A percentile compares a stretch with the other conserved stretches of the same genome.
These are phyloP conservation scores for Leptographium galeiforme DNA, from an alignment of 2,329 filamentous ascomycete species.

Conservation along the genomic window DNA sequence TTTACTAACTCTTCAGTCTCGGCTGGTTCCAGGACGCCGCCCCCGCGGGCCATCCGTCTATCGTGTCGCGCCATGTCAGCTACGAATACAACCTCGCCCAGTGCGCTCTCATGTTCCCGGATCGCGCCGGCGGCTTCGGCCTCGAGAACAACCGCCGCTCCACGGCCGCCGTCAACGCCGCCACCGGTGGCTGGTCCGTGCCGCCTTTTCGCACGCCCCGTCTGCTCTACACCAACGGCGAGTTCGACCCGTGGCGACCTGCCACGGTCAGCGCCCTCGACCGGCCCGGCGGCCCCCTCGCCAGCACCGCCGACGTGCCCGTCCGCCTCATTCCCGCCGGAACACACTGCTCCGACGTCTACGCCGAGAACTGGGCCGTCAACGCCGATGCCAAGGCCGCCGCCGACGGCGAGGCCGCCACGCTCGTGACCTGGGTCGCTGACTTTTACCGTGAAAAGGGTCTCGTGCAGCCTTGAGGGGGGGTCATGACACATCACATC, in stretches of 20 bases:
- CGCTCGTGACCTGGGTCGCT: conserved; percentile 38
- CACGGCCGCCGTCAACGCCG: conserved; percentile 20
- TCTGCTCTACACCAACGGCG: conserved; percentile 25
- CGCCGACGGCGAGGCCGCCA: conserved; percentile 33
- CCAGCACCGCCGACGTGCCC: conserved; percentile 18
- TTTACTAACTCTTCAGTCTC: conserved; percentile 8
- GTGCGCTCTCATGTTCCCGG: conserved; percentile 33
- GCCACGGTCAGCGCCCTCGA: conserved; percentile 22
- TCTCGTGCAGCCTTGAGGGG: background rate
- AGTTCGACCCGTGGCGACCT: conserved; percentile 27
- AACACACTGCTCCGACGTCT: conserved; percentile 26
- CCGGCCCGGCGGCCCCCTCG: conserved; percentile 24
- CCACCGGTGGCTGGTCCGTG: conserved; percentile 25
- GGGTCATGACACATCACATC: background rate
- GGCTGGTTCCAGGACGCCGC: conserved; percentile 31
- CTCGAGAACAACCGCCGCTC: conserved; percentile 17
- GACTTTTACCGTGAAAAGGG: conserved; percentile 29
- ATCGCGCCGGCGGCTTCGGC: conserved; percentile 19
- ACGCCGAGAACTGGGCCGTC: conserved; percentile 30
- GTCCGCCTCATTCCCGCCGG: conserved; percentile 22
- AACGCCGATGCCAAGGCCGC: conserved; percentile 37
- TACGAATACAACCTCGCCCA: conserved; percentile 25
- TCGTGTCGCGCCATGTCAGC: conserved; percentile 25
- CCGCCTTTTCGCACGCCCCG: conserved; percentile 18
- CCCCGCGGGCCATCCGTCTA: conserved; percentile 25